Base-by-base conservation (phyloP, 208 protist species). In the Leishmania major region DNA sequence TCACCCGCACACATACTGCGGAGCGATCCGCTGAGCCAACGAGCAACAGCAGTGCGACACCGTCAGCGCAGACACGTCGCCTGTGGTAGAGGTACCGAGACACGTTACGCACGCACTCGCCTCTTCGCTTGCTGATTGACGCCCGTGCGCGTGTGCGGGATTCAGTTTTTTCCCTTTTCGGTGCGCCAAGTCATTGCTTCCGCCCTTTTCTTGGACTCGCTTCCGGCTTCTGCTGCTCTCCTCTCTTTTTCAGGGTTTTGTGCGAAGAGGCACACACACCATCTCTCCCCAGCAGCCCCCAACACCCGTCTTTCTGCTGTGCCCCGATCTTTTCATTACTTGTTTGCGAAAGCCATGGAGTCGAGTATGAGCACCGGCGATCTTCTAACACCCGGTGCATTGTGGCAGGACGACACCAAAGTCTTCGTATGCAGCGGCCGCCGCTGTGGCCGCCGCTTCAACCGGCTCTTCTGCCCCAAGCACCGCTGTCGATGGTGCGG, bases 401-500 rank as follows among this genome's bases (percentile, higher is more conserved):
- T 81, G 7, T 94, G 91, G 92, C 72, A 87, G 72, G 91, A 93
- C 8, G 83, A 92, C 59, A 31, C 49, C n/a, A 75, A 57, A 2
- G 80, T 85, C 25, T 57, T 75, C 22, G 71, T 80, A n/a, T 89
- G 86, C 83, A 74, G 47, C 13, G 76, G 77, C 1, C 81, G 82
- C 22, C 78, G 75, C 60, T 88, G 80, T 62, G 83, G 82, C 53
- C 82, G 84, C 8, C 64, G 84, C 47, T 93, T 87, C 55, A 75
- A 86, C 81, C 92, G 75, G 45, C 80, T 64, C 47, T 91, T 69
- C 77, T 94, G 45, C 69, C 70, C 72, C 1, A 89, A 90, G 74
- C 92, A 97, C 55, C 91, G 96, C 86, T 97, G 95, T 77, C 89
- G 91, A 5, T 96, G 88, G 90, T 97, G 95, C 79, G 95, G 95